phyloP scores from a whole-genome alignment of 805 yeast genomes.

The Candida qinlingensis region DNA sequence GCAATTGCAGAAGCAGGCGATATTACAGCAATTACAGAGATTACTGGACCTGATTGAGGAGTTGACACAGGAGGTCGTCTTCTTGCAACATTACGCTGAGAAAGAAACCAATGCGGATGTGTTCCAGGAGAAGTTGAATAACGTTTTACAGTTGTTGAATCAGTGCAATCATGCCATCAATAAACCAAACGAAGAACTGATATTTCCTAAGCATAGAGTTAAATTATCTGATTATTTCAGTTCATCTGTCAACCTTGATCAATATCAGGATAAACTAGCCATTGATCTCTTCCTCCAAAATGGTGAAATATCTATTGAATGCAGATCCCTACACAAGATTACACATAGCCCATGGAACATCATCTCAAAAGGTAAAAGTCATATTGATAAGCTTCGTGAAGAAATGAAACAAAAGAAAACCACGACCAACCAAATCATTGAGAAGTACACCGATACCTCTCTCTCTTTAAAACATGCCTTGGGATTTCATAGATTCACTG shows the following conservation, averaged over 20 bases:
- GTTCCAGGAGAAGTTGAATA: constrained; percentile 17
- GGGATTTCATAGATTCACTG: constrained; percentile 28
- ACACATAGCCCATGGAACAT: constrained; percentile 60
- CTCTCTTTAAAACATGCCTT: constrained; percentile 30
- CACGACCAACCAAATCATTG: constrained; percentile 34
- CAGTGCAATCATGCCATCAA: constrained; percentile 34
- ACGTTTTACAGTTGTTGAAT: constrained; percentile 21
- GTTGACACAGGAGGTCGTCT: constrained; percentile 18
- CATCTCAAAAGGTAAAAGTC: constrained; percentile 38
- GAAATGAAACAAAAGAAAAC: constrained; percentile 42
- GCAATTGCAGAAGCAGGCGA: constrained; percentile 33
- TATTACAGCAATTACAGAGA: constrained; percentile 38
- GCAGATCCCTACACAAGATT: constrained; percentile 45
- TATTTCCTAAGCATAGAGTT: constrained; percentile 53
- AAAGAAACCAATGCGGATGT: constrained; percentile 5
- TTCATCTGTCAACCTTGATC: constrained; percentile 25
- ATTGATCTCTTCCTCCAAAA: constrained; percentile 56
- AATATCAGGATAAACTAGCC: constrained; percentile 35
- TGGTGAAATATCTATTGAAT: constrained; percentile 58
- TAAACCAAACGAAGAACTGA: constrained; percentile 48
- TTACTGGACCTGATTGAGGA: constrained; percentile 28
- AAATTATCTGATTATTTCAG: constrained; percentile 34
- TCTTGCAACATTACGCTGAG: constrained; percentile 30
- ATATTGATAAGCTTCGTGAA: constrained; percentile 53
- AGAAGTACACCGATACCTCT: constrained; percentile 28